Conservation (phyloP, 768 basidiomycete genomes). For the Leccinum barrowsii region DNA sequence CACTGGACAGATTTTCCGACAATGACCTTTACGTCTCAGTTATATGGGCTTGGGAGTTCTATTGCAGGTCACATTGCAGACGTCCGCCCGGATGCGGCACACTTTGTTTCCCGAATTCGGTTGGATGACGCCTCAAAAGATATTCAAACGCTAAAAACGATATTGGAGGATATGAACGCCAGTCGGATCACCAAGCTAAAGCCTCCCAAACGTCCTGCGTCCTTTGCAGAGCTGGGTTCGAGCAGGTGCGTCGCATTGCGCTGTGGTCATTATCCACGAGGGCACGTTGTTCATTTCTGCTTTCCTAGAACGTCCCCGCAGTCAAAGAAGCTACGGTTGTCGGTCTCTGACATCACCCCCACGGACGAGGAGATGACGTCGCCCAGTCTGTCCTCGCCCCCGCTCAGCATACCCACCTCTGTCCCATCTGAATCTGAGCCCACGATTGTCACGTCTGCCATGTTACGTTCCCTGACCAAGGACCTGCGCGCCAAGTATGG, state of each 20-base stretch:
- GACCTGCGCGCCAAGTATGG: slow-evolving; percentile 33
- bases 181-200: slow-evolving; percentile 40
- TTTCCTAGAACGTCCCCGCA: slow-evolving; percentile 24
- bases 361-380: slow-evolving; percentile 32
- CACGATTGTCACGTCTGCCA: slow-evolving; percentile 54
- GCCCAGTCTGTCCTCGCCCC: slow-evolving; percentile 34
- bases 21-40: slow-evolving; percentile 46
- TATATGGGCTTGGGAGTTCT: slow-evolving; percentile 40
- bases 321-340: slow-evolving; percentile 44
- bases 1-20: slow-evolving; percentile 31
- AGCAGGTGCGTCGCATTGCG: slow-evolving; percentile 34
- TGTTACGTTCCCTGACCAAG: slow-evolving; percentile 46
- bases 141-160: slow-evolving; percentile 31
- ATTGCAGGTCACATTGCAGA: slow-evolving; percentile 23
- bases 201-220: slow-evolving; percentile 44
- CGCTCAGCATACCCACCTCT: slow-evolving; percentile 46
- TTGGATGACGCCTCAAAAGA: slow-evolving; percentile 30
- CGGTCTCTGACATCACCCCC: slow-evolving; percentile 31
- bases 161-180: slow-evolving; percentile 37
- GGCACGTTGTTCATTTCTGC: neutral
- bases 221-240: slow-evolving; percentile 38
- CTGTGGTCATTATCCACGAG: neutral
- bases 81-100: slow-evolving; percentile 3
- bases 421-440: slow-evolving; percentile 31
- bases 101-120: slow-evolving; percentile 15